Evolutionary conservation across 108 stramenopile species (phyloP).

Genomic region (Fragilaria crotonensis): DNA sequence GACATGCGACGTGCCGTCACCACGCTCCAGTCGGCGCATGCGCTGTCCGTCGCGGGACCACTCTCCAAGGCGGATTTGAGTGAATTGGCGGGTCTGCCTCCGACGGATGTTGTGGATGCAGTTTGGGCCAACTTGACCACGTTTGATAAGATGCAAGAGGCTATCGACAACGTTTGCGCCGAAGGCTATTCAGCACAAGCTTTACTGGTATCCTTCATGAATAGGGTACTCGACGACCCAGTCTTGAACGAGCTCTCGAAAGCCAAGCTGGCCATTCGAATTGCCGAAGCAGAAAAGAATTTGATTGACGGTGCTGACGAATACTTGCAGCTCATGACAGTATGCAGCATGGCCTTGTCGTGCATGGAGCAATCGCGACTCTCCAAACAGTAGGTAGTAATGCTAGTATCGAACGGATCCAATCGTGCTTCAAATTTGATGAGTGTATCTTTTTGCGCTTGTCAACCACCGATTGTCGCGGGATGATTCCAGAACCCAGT

Average conservation of each 20-base stretch:
- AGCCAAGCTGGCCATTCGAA: constrained; percentile 76
- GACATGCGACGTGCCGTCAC: constrained; percentile 98
- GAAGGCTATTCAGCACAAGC: constrained; percentile 84
- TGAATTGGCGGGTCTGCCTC: constrained; percentile 77
- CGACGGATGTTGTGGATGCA: constrained; percentile 41
- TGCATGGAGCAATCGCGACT: constrained; percentile 26
- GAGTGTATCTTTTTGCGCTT: no score
- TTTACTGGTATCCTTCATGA: constrained; percentile 54
- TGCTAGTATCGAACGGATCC: no score
- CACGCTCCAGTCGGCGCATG: constrained; percentile 88
- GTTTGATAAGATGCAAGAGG: constrained; percentile 61
- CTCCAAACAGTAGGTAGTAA: constrained; percentile 3
- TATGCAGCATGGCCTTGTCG: constrained; percentile 64
- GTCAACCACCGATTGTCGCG: no score
- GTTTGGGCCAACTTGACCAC: constrained; percentile 36
- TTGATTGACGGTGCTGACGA: constrained; percentile 97
- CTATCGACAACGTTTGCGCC: constrained; percentile 64
- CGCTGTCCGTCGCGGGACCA: constrained; percentile 37
- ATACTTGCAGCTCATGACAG: constrained; percentile 87
- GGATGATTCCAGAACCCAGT: no score
- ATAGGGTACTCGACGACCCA: constrained; percentile 36
- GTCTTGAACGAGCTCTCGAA: constrained; percentile 67
- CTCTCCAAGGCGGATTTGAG: constrained; percentile 49
- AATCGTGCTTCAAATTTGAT: no score
- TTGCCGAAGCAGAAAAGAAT: constrained; percentile 88